Base-by-base conservation (phyloP, 2,329 filamentous ascomycete genomes). In the Pleurostoma richardsiae region DNA sequence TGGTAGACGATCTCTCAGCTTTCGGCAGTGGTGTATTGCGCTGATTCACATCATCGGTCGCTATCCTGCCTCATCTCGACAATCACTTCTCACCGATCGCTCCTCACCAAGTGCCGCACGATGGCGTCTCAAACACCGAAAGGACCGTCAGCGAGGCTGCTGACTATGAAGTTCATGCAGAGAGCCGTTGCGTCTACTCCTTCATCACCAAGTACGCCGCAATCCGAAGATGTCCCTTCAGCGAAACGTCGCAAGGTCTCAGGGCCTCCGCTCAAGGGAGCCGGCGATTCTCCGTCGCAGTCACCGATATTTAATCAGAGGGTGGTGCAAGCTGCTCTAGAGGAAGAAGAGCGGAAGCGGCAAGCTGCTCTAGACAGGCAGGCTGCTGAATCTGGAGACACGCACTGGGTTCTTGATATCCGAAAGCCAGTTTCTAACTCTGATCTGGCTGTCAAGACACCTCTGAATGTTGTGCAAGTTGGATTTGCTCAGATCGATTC, bases 131-230 rank as follows among this genome's bases (percentile, higher is more conserved):
- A 74, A 60, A 82, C 73, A 50, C 73, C 80, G 41, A 79, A 79
- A 66, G 77, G 76, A 41, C 90, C 95, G 83, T 96, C 91, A 52
- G 91, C 86, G 49, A 84, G 90, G 55, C 83, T 96, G 42, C 76
- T 95, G 61, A 91, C 88, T 36, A 96, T 96, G 90, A 95, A 95
- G 73, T 96, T 96, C 64, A 96, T 96, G 91, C 91, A 95, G 73
- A 82, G 91, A 59, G 87, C 88, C 52, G 86, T 83, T 43, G 82
- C 85, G 43, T 19, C 19, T 19, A 79, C 84, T 28, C 71, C 70
- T 43, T 71, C 71, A 49, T 71, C 72, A 4, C 65, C 74, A 49
- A 57, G 57, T 45, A 70, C 49, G 64, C 77, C 52, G 60, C 72
- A 48, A 58, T 67, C 49, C 57, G 67, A 69, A 43, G 74, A 79